Conservation (phyloP, 768 basidiomycete genomes). For the Saitozyma podzolica region DNA sequence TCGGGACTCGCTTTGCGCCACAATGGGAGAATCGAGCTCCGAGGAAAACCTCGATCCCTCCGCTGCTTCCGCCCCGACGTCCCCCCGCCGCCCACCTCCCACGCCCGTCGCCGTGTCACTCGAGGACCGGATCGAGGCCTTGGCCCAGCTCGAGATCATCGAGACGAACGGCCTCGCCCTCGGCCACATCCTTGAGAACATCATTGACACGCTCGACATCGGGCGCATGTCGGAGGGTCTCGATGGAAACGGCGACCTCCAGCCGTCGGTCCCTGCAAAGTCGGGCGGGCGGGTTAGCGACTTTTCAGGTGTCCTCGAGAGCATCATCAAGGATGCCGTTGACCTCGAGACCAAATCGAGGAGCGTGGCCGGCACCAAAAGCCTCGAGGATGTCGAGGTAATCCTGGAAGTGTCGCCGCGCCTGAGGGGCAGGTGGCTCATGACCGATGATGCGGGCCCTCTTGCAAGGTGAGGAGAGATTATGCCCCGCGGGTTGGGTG, state of each 20-base stretch:
- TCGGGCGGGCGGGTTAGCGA: conserved; percentile 2
- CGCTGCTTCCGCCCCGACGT: too few relatives aligned
- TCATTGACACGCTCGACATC: conserved; percentile 49
- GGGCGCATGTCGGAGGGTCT: conserved; percentile 13
- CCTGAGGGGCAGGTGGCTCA: conserved; percentile 38
- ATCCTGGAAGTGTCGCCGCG: conserved; percentile 47
- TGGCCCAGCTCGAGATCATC: conserved; percentile 41
- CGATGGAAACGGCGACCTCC: not conserved
- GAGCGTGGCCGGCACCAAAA: conserved; percentile 23
- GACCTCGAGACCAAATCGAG: conserved; percentile 29
- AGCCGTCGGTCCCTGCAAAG: not conserved
- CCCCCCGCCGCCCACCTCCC: not conserved
- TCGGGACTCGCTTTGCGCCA: conserved; percentile 20
- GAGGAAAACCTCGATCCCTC: too few relatives aligned
- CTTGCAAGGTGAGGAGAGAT: conserved; percentile 21
- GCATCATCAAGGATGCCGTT: conserved; percentile 32
- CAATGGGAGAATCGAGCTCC: too few relatives aligned
- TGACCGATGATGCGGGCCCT: conserved; percentile 36
- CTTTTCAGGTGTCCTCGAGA: conserved; percentile 31
- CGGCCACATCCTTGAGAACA: conserved; percentile 36
- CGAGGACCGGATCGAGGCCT: conserved; percentile 32
- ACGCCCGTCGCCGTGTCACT: not conserved
- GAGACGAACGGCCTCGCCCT: conserved; percentile 39
- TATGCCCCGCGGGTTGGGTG: not conserved
- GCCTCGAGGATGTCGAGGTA: conserved; percentile 42